A percentile compares a stretch with the other conserved stretches of the same genome.
These are phyloP conservation scores for Epichloe amarillans DNA, from an alignment of 2,329 filamentous ascomycete genomes.

Conservation along the genomic window DNA sequence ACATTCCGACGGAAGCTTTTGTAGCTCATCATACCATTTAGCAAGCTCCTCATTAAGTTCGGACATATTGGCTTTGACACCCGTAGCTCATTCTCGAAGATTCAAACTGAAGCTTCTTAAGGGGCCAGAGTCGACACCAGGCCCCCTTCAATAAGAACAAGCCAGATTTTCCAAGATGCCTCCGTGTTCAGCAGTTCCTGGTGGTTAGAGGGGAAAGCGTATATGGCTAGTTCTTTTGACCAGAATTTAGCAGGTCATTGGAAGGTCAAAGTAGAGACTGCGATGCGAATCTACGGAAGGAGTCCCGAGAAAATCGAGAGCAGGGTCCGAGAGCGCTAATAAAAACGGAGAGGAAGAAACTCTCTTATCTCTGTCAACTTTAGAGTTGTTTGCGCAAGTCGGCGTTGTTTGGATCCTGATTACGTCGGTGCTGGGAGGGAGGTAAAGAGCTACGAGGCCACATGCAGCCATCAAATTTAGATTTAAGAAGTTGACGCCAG, in stretches of 20 bases:
- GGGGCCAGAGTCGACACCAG: not conserved
- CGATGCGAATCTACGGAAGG: not conserved
- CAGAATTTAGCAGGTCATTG: not conserved
- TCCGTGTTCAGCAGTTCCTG: not conserved
- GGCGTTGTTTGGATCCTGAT: not conserved
- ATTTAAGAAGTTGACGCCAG: not conserved
- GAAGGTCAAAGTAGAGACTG: not conserved
- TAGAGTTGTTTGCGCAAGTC: not conserved
- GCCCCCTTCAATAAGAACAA: not conserved
- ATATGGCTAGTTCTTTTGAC: not conserved
- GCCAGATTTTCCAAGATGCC: not conserved
- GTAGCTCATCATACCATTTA: conserved; percentile 30
- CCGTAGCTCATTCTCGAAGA: conserved; percentile 3
- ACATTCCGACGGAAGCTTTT: conserved; percentile 30
- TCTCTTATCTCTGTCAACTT: not conserved
- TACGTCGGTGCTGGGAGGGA: not conserved
- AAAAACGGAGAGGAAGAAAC: not conserved
- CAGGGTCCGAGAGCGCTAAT: not conserved
- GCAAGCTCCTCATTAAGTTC: conserved; percentile 26
- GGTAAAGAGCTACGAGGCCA: not conserved
- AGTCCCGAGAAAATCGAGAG: not conserved
- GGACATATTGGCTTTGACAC: conserved; percentile 20
- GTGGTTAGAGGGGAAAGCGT: not conserved
- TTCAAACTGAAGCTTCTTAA: not conserved
- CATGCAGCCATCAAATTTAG: not conserved